Conservation (phyloP, 805 yeast genomes). For the Suhomyces kilbournensis region DNA sequence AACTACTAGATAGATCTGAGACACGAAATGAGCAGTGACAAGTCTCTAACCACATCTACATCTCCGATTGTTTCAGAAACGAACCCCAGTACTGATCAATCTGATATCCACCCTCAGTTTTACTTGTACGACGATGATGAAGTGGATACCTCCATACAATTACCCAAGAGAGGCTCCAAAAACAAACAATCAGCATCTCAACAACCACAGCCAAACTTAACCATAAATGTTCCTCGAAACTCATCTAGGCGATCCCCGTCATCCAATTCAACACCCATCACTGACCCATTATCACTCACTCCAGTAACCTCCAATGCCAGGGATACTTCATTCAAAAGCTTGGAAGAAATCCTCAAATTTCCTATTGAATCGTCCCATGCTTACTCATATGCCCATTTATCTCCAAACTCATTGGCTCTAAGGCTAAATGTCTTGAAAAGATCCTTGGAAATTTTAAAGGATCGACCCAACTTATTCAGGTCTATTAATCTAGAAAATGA, state of each 20-base stretch:
- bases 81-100: background rate
- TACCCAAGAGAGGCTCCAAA: slow-evolving; percentile 5
- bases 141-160: slow-evolving; percentile 1
- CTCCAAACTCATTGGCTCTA: slow-evolving; percentile 76
- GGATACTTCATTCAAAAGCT: slow-evolving; percentile 8
- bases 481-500: slow-evolving; percentile 12
- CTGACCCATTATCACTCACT: slow-evolving; percentile 1
- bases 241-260: slow-evolving; percentile 1
- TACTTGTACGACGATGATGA: slow-evolving; percentile 6
- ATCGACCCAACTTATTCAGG: slow-evolving; percentile 51
- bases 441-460: slow-evolving; percentile 69
- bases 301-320: slow-evolving; percentile 4
- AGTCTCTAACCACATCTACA: background rate
- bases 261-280: background rate
- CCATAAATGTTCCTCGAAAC: background rate
- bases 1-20: background rate
- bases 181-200: background rate
- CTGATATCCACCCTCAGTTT: background rate
- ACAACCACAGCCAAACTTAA: background rate
- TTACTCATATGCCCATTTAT: slow-evolving; percentile 77
- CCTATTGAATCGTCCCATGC: slow-evolving; percentile 82
- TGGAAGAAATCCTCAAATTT: slow-evolving; percentile 51
- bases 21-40: background rate
- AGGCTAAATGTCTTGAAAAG: slow-evolving; percentile 71
- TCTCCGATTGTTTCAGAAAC: background rate